Base-by-base conservation (phyloP, 768 basidiomycete genomes). In the Gloeophyllum trabeum region DNA sequence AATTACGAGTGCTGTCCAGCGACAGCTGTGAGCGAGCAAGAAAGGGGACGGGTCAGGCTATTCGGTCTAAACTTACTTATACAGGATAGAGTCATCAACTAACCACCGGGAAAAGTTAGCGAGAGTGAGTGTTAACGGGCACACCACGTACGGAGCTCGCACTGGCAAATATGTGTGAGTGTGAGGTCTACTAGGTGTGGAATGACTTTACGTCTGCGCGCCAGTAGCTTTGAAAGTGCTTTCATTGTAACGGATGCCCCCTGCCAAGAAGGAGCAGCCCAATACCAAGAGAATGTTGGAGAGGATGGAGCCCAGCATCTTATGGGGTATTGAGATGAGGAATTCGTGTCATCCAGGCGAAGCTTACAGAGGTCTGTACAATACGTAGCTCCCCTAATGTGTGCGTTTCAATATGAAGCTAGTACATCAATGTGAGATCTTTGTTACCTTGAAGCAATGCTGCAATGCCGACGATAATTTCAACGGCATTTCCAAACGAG, bases 241-340 rank as follows among this genome's bases (percentile, higher is more conserved):
- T 57, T 93, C 81, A 12, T 60, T 48, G 44, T 64, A 75, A 47
- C 71, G 70, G 47, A 76, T 60, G 2, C 90, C 90, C 47, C 81
- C 85, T 38, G 87, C 88, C 42, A 93, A 64, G 69, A 93, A 93
- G 12, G 87, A 89, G 60, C 84, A 89, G 5, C 92, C 92, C 12
- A 97, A 67, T 14, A 97, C 91, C 26, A 96, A 69, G 6, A 96
- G 72, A 28, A 93, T 66, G 60, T 96, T 96, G 10, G 89, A 92
- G 28, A 96, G 62, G 46, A 96, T 86, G 22, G 88, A 91, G 16
- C 91, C 92, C 35, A 96, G 73, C 73, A 94, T 79, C 85, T 86
- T 48, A 14, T 25, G 18, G 12, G 7, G 13, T 10, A 32, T 32
- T 48, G 22, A 32, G 23, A 39, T 42, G 19, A 52, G 34, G 23